Evolutionary conservation across 2,329 filamentous ascomycete genomes (phyloP).

Genomic region (Emericellopsis cladophorae): DNA sequence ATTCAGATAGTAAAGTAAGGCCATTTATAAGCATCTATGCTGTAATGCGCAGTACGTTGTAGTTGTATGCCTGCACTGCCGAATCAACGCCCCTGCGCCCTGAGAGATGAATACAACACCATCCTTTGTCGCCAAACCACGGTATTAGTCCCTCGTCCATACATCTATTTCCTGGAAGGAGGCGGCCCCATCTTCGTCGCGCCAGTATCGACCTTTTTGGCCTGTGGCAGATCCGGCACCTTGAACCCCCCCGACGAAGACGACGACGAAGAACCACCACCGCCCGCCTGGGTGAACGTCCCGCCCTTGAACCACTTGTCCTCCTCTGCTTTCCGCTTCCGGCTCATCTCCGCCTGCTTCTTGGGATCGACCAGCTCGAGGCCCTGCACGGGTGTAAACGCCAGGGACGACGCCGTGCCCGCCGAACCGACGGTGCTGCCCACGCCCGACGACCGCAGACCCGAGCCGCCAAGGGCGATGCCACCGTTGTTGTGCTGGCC

Average conservation of each 20-base stretch:
- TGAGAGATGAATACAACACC: too few relatives aligned
- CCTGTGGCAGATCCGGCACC: conserved; percentile 60
- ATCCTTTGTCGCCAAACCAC: too few relatives aligned
- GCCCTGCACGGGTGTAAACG: conserved; percentile 90
- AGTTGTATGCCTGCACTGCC: too few relatives aligned
- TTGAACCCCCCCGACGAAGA: conserved; percentile 58
- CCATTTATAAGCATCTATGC: too few relatives aligned
- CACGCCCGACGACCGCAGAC: conserved; percentile 71
- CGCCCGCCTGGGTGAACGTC: conserved; percentile 82
- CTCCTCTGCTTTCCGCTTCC: conserved; percentile 88
- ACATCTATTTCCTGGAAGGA: neutral
- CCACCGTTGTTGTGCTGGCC: conserved; percentile 47
- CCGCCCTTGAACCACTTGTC: conserved; percentile 95
- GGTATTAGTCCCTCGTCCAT: neutral
- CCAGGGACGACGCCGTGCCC: conserved; percentile 75
- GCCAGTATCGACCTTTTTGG: conserved; percentile 50
- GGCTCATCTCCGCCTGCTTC: conserved; percentile 71
- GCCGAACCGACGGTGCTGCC: conserved; percentile 51
- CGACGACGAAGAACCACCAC: conserved; percentile 19
- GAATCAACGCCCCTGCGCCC: too few relatives aligned
- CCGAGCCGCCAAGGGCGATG: conserved; percentile 64
- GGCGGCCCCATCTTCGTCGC: conserved; percentile 21
- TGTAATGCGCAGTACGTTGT: too few relatives aligned
- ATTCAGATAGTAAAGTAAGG: too few relatives aligned
- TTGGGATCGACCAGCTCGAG: conserved; percentile 93